These are phyloP conservation scores for Aphanoascus verrucosus DNA, from an alignment of 2,329 filamentous ascomycete species.

Conservation along the genomic window DNA sequence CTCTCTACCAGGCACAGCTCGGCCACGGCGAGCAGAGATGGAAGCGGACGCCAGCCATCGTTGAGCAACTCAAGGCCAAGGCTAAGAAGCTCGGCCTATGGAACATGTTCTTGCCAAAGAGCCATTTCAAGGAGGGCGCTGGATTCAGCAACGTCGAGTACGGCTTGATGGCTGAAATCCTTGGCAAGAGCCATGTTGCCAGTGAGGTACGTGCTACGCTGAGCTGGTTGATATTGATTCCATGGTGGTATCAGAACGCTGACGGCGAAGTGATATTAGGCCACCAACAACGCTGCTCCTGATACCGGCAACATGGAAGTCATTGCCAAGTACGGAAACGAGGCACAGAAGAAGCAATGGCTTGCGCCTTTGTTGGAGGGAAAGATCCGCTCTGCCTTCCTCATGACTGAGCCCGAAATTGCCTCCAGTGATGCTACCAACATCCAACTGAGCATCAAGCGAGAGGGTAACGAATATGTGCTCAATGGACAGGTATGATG, in stretches of 20 bases:
- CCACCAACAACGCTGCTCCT: conserved; percentile 79
- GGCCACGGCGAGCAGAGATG: conserved; percentile 68
- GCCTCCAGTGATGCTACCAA: conserved; percentile 89
- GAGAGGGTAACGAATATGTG: conserved; percentile 78
- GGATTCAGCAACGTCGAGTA: conserved; percentile 96
- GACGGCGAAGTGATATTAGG: conserved; percentile 31
- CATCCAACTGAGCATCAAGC: conserved; percentile 70
- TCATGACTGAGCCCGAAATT: conserved; percentile 87
- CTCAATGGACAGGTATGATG: conserved; percentile 65
- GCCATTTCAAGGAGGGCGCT: conserved; percentile 88
- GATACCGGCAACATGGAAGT: conserved; percentile 97
- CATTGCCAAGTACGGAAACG: conserved; percentile 79
- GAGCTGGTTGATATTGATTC: conserved; percentile 17
- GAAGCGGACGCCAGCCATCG: conserved; percentile 63
- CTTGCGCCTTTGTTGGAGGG: conserved; percentile 70
- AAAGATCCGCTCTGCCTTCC: conserved; percentile 76
- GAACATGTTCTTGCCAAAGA: conserved; percentile 97
- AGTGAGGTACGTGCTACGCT: conserved; percentile 47
- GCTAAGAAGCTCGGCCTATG: conserved; percentile 77
- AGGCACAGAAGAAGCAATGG: conserved; percentile 75
- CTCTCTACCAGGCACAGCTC: conserved; percentile 67
- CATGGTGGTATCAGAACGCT: conserved; percentile 6
- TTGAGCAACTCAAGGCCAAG: conserved; percentile 82
- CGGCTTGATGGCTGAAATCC: conserved; percentile 90
- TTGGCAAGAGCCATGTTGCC: conserved; percentile 74